A percentile compares a stretch with the other conserved stretches of the same genome.
These are phyloP conservation scores for Cucumis melo DNA, from an alignment of 306 rosid species.

Conservation along the genomic window DNA sequence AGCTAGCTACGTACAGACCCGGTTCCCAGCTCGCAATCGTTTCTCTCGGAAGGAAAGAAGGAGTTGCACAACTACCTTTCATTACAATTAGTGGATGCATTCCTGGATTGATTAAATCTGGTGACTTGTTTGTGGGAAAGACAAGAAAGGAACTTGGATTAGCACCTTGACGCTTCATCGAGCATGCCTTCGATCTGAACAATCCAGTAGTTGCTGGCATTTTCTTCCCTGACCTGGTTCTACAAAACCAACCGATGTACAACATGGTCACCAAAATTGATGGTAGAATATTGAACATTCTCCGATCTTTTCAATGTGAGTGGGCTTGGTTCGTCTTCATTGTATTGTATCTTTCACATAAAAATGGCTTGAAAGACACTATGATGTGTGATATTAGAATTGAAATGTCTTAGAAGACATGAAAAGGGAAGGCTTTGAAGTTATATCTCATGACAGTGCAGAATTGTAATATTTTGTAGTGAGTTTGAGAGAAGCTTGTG, in stretches of 20 bases:
- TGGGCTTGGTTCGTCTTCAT: neutral
- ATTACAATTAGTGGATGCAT: conserved; percentile 44
- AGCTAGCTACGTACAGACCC: conserved; percentile 13
- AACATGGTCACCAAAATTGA: neutral
- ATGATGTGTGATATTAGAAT: neutral
- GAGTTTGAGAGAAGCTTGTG: neutral
- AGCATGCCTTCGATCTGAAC: neutral
- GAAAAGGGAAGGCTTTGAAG: neutral
- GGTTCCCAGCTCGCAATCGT: conserved; percentile 15
- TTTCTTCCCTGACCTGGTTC: neutral
- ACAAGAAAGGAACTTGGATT: conserved; percentile 62
- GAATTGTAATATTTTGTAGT: neutral
- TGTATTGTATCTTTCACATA: neutral
- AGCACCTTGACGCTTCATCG: conserved; percentile 7
- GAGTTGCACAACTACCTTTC: conserved; percentile 44
- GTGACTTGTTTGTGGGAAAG: conserved; percentile 70
- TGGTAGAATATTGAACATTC: neutral
- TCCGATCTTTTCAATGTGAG: neutral
- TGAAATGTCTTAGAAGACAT: neutral
- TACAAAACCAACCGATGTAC: neutral
- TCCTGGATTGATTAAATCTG: conserved; percentile 59
- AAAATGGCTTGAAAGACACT: neutral
- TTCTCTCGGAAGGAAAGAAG: conserved; percentile 31
- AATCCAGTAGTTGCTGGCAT: neutral
- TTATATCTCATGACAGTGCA: neutral